Conservation (phyloP, 495 filamentous ascomycete genomes). For the Aspergillus kassunensis region DNA sequence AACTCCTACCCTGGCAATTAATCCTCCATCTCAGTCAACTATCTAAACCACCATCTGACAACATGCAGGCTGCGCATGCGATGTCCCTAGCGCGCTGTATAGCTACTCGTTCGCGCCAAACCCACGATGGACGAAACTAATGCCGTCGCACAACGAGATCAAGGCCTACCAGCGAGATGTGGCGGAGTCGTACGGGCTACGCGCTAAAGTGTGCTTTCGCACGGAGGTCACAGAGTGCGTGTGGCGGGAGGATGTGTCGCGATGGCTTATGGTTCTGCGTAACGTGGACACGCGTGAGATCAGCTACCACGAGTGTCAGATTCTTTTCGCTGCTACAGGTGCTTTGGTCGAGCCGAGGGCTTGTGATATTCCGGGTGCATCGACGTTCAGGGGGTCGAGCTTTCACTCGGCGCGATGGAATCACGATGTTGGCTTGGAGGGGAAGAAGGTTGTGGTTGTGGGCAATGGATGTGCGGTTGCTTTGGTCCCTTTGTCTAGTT, state of each 20-base stretch:
- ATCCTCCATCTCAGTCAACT: neutral
- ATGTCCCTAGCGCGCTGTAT: conserved; percentile 38
- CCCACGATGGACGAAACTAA: conserved; percentile 40
- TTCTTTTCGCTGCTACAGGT: conserved; percentile 45
- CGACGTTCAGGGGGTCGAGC: conserved; percentile 46
- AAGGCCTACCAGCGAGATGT: conserved; percentile 44
- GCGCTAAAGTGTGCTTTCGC: conserved; percentile 29
- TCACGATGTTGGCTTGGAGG: conserved; percentile 47
- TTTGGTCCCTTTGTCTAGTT: neutral
- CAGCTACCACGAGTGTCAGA: conserved; percentile 35
- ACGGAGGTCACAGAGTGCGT: conserved; percentile 4
- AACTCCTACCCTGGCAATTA: conserved; percentile 27
- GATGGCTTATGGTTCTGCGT: conserved; percentile 9
- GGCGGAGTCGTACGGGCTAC: conserved; percentile 40
- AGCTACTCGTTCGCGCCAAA: conserved; percentile 48
- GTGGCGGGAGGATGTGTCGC: conserved; percentile 7
- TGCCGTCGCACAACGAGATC: conserved; percentile 42
- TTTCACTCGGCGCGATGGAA: conserved; percentile 62
- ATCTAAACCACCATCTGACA: neutral
- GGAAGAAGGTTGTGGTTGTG: conserved; percentile 56
- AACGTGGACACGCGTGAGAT: conserved; percentile 1
- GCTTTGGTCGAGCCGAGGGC: conserved; percentile 41
- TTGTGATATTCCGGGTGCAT: conserved; percentile 44
- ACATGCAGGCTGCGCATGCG: conserved; percentile 22
- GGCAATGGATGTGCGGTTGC: conserved; percentile 39